These are phyloP conservation scores for Trichophyton simii DNA, from an alignment of 2,329 filamentous ascomycete species.

Conservation along the genomic window DNA sequence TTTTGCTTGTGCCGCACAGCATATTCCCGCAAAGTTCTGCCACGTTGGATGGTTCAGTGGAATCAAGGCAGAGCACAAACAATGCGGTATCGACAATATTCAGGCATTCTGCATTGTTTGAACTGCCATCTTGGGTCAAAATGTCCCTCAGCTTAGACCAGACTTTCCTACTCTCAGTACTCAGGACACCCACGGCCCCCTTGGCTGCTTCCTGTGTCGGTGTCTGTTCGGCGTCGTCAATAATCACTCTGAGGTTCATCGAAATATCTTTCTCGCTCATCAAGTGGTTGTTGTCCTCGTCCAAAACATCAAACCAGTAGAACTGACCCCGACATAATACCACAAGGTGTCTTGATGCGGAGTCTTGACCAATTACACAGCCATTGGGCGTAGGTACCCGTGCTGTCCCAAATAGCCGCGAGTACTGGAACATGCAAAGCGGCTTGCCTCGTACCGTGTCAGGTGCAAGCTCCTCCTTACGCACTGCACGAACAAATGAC, in stretches of 20 bases:
- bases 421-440: constrained; percentile 97
- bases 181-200: constrained; percentile 80
- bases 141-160: constrained; percentile 89
- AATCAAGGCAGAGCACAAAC: constrained; percentile 85
- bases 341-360: constrained; percentile 82
- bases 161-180: constrained; percentile 88
- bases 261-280: constrained; percentile 93
- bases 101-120: constrained; percentile 93
- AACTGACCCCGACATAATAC: constrained; percentile 91
- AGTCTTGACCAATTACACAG: constrained; percentile 90
- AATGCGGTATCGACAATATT: constrained; percentile 88
- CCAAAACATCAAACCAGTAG: constrained; percentile 97
- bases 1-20: constrained; percentile 87
- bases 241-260: constrained; percentile 80
- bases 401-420: constrained; percentile 84
- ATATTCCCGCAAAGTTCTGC: constrained; percentile 93
- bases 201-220: constrained; percentile 94
- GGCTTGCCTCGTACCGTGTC: constrained; percentile 74
- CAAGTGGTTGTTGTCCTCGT: constrained; percentile 86
- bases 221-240: constrained; percentile 78
- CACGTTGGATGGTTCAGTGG: constrained; percentile 68
- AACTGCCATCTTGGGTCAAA: constrained; percentile 69
- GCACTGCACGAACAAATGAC: constrained; percentile 82
- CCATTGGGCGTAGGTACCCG: constrained; percentile 88
- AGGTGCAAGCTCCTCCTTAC: constrained; percentile 82